Evolutionary conservation across 2,329 filamentous ascomycete genomes (phyloP).

Genomic region (Trichoderma sp.): DNA sequence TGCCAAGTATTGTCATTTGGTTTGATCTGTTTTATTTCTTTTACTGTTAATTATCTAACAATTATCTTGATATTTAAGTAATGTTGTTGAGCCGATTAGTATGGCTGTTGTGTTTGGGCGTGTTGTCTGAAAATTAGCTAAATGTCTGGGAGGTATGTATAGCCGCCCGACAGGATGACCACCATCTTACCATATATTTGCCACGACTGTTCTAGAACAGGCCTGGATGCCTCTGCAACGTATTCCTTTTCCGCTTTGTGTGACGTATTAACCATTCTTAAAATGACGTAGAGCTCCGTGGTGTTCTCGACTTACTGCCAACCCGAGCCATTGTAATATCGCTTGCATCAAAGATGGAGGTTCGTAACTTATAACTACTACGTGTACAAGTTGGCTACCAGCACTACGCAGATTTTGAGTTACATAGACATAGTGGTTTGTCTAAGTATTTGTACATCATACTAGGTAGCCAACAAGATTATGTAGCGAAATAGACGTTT

Average conservation of each 20-base stretch:
- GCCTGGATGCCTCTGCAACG: neutral
- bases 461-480: neutral
- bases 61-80: neutral
- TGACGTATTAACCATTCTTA: neutral
- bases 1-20: too few species aligned
- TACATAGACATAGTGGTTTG: neutral
- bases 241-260: neutral
- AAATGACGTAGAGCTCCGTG: neutral
- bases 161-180: neutral
- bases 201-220: neutral
- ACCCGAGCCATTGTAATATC: neutral
- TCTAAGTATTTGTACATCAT: neutral
- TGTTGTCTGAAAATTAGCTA: neutral
- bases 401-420: rapidly evolving
- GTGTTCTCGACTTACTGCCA: neutral
- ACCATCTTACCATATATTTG: neutral
- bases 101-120: neutral
- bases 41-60: neutral
- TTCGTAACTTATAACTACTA: neutral
- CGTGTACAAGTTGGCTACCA: neutral
- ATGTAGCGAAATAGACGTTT: neutral
- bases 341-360: neutral
- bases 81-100: neutral
- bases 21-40: neutral
- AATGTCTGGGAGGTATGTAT: neutral